phyloP scores from a whole-genome alignment of 2,329 filamentous ascomycete species.

The Balansia obtecta region DNA sequence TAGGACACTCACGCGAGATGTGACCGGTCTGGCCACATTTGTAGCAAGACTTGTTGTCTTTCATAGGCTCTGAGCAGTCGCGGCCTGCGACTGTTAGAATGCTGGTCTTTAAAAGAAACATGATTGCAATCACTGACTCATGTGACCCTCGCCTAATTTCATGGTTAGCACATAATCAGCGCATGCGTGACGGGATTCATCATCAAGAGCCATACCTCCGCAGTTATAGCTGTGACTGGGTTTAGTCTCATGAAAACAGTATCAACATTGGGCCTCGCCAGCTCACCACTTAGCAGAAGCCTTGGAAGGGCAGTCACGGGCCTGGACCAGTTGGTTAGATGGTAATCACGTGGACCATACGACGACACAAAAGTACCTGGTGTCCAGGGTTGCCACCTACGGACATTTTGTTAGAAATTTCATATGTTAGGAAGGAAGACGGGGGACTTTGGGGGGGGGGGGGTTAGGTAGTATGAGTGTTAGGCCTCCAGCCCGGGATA shows the following conservation, averaged over 20 bases:
- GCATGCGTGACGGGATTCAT: neutral
- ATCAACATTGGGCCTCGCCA: neutral
- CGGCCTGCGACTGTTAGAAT: conserved; percentile 45
- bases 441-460: neutral
- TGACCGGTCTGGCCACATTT: conserved; percentile 75
- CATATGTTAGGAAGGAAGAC: neutral
- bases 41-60: conserved; percentile 73
- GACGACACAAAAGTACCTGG: conserved; percentile 46
- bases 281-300: conserved; percentile 70
- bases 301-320: conserved; percentile 77
- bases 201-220: conserved; percentile 47
- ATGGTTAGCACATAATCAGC: conserved; percentile 13
- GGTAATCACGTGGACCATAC: conserved; percentile 2
- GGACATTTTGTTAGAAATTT: neutral
- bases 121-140: conserved; percentile 44
- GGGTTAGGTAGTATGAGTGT: no score
- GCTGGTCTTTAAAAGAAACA: neutral
- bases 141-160: conserved; percentile 51
- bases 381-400: conserved; percentile 61
- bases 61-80: conserved; percentile 80
- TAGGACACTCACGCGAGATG: conserved; percentile 78
- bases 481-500: no score
- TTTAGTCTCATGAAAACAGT: conserved; percentile 10
- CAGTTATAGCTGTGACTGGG: conserved; percentile 61
- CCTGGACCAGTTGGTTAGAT: conserved; percentile 33